These are phyloP conservation scores for Exophiala sideris DNA, from an alignment of 2,329 filamentous ascomycete species.

Conservation along the genomic window DNA sequence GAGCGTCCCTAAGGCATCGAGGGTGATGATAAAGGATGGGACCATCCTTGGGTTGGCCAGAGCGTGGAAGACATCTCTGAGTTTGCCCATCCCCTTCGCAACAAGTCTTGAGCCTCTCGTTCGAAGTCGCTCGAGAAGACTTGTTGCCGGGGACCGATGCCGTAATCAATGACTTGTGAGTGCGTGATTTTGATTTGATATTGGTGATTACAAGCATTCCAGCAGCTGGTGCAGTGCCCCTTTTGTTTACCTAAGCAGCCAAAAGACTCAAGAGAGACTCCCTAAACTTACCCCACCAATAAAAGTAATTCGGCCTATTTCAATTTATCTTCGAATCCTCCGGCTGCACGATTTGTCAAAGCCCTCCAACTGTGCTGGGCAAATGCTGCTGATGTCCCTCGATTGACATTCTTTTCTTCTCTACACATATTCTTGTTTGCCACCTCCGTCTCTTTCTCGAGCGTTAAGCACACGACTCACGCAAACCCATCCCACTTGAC, in stretches of 20 bases:
- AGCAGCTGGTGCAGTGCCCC: background rate
- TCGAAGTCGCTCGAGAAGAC: background rate
- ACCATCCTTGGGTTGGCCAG: conserved; percentile 3
- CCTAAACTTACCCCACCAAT: background rate
- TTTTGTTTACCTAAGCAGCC: conserved; percentile 10
- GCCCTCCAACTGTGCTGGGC: too few relatives aligned
- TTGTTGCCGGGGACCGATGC: background rate
- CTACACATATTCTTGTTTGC: background rate
- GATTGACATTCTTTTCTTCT: background rate
- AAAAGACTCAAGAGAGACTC: background rate
- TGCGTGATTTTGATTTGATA: background rate
- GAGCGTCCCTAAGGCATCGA: conserved; percentile 46
- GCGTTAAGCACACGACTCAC: background rate
- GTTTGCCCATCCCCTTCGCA: background rate
- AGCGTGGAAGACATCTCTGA: background rate
- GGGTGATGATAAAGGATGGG: conserved; percentile 38
- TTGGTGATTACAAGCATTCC: background rate
- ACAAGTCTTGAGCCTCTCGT: background rate
- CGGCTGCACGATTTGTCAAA: too few relatives aligned
- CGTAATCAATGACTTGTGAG: background rate
- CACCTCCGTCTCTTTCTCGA: background rate
- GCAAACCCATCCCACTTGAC: conserved; percentile 22
- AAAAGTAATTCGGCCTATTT: too few relatives aligned
- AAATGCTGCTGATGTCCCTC: too few relatives aligned
- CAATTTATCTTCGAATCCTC: too few relatives aligned